These are phyloP conservation scores for Camelina neglecta DNA, from an alignment of 345 rosid genomes.

Conservation along the genomic window DNA sequence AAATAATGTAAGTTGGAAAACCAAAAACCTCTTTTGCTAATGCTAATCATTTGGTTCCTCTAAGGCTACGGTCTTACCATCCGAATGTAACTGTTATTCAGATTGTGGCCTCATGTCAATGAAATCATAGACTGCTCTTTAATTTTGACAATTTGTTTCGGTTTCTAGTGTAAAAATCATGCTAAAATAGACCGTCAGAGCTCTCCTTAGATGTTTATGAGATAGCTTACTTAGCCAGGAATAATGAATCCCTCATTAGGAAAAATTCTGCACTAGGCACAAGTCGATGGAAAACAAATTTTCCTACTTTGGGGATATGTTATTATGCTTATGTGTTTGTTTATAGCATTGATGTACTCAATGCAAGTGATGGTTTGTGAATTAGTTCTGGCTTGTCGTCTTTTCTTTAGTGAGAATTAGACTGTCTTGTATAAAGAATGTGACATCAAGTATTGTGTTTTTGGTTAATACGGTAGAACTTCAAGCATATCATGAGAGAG, in stretches of 20 bases:
- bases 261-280: background rate
- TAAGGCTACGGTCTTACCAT: background rate
- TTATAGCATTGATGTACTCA: background rate
- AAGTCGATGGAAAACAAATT: background rate
- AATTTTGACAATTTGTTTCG: background rate
- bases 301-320: background rate
- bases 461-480: slow-evolving; percentile 59
- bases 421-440: slow-evolving; percentile 1
- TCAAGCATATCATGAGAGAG: slow-evolving; percentile 95
- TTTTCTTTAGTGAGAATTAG: background rate
- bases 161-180: slow-evolving; percentile 5
- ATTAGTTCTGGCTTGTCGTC: background rate
- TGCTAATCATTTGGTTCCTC: slow-evolving; percentile 3
- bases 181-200: background rate
- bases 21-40: background rate
- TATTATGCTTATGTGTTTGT: background rate
- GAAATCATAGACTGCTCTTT: background rate
- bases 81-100: slow-evolving; percentile 8
- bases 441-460: background rate
- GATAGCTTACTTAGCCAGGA: background rate
- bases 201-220: slow-evolving; percentile 3
- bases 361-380: slow-evolving; percentile 14
- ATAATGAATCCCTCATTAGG: background rate
- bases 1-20: slow-evolving; percentile 61
- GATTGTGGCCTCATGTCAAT: background rate